Evolutionary conservation across 1,139 yeast species (phyloP).

Genomic region (Yamadazyma sp.): DNA sequence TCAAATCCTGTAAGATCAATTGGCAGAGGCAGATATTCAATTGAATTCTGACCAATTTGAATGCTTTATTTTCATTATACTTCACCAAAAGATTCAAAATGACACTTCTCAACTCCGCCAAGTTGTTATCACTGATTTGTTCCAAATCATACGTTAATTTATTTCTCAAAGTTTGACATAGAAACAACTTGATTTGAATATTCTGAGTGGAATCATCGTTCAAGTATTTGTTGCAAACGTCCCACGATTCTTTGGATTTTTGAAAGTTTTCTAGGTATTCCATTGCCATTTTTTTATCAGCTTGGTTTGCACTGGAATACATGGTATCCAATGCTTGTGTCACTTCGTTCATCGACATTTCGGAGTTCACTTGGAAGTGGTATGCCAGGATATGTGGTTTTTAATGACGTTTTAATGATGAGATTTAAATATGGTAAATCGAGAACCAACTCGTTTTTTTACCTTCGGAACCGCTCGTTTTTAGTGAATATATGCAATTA

Average conservation of each 20-base stretch:
- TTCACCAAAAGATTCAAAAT: conserved; percentile 55
- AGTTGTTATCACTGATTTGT: conserved; percentile 60
- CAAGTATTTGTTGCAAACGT: conserved; percentile 40
- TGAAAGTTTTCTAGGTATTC: conserved; percentile 77
- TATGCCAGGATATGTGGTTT: background rate
- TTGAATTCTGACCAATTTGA: conserved; percentile 71
- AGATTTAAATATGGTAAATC: no score
- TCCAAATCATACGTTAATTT: conserved; percentile 80
- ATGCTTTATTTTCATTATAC: conserved; percentile 40
- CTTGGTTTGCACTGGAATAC: conserved; percentile 54
- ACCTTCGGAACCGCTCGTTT: background rate
- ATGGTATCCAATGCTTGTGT: conserved; percentile 59
- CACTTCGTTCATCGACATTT: conserved; percentile 20
- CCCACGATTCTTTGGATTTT: conserved; percentile 75
- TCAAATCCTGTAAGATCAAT: conserved; percentile 70
- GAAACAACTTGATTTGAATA: conserved; percentile 68
- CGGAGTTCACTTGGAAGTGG: background rate
- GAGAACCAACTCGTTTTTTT: background rate
- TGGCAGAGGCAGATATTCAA: conserved; percentile 80
- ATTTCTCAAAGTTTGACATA: conserved; percentile 87
- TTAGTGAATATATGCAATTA: background rate
- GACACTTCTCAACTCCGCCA: conserved; percentile 59
- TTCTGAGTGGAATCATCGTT: conserved; percentile 12
- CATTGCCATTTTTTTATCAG: conserved; percentile 60
- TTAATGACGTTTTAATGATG: background rate